These are phyloP conservation scores for Pseudogymnoascus sp. DNA, from an alignment of 2,329 filamentous ascomycete genomes.

Conservation along the genomic window DNA sequence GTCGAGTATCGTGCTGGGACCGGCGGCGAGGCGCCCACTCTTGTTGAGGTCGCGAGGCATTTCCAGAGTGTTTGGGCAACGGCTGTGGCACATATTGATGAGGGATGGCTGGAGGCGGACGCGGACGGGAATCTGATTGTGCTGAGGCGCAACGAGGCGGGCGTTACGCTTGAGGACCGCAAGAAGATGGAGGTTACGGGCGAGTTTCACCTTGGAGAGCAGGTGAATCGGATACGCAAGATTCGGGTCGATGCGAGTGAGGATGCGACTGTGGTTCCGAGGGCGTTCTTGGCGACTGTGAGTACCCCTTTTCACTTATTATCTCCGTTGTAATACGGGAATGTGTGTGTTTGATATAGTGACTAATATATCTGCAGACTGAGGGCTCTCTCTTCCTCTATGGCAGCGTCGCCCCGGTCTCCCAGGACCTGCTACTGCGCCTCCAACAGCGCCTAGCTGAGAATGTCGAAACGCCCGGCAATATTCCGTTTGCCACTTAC, in stretches of 20 bases:
- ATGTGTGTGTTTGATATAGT: background rate
- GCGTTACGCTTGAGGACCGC: conserved; percentile 68
- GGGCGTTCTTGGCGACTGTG: conserved; percentile 85
- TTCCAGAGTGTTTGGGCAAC: conserved; percentile 79
- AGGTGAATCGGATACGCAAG: conserved; percentile 80
- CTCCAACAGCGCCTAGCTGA: conserved; percentile 68
- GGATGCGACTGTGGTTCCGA: conserved; percentile 66
- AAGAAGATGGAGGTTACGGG: conserved; percentile 65
- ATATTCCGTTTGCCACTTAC: conserved; percentile 70
- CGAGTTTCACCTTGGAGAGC: conserved; percentile 83
- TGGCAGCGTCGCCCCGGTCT: conserved; percentile 64
- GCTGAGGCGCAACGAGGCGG: conserved; percentile 65
- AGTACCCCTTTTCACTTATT: conserved; percentile 31
- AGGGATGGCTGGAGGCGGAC: conserved; percentile 77
- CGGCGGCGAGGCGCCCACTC: conserved; percentile 51
- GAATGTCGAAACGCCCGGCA: conserved; percentile 61
- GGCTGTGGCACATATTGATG: conserved; percentile 64
- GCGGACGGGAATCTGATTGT: conserved; percentile 83
- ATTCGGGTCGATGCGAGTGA: conserved; percentile 61
- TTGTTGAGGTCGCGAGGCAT: conserved; percentile 73
- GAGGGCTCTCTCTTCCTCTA: conserved; percentile 91
- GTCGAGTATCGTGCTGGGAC: conserved; percentile 61
- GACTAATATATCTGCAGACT: conserved; percentile 48
- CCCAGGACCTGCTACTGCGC: conserved; percentile 74
- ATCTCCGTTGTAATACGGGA: background rate